Conservation (phyloP, 2,329 filamentous ascomycete genomes). For the Fusarium marasasianum region DNA sequence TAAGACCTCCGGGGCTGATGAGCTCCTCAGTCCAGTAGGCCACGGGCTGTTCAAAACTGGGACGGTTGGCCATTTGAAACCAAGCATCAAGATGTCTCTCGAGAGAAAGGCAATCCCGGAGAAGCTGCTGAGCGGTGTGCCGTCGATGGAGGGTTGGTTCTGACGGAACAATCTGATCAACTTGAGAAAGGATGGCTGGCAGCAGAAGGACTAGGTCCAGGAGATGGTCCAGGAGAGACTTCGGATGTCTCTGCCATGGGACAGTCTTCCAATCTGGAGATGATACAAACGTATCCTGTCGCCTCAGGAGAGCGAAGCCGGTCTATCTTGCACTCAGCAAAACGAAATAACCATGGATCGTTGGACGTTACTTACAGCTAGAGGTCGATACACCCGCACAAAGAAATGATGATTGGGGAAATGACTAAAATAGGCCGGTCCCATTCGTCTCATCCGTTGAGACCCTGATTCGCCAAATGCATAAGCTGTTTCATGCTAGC, state of each 20-base stretch:
- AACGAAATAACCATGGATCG: background rate
- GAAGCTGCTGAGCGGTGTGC: slow-evolving; percentile 57
- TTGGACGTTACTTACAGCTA: slow-evolving; percentile 55
- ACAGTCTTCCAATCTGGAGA: slow-evolving; percentile 60
- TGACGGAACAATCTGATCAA: slow-evolving; percentile 54
- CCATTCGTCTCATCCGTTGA: slow-evolving; percentile 50
- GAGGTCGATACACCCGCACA: slow-evolving; percentile 62
- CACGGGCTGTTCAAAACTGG: slow-evolving; percentile 43
- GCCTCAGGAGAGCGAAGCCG: slow-evolving; percentile 59
- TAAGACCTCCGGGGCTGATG: slow-evolving; percentile 41
- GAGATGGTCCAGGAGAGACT: slow-evolving; percentile 60
- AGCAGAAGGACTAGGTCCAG: slow-evolving; percentile 61
- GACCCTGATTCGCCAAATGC: slow-evolving; percentile 51
- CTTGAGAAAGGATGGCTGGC: slow-evolving; percentile 57
- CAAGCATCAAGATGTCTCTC: slow-evolving; percentile 60
- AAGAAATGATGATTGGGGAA: slow-evolving; percentile 70
- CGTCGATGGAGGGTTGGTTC: slow-evolving; percentile 54
- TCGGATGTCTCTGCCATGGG: slow-evolving; percentile 63
- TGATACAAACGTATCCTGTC: slow-evolving; percentile 61
- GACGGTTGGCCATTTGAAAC: slow-evolving; percentile 48
- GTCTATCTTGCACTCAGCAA: slow-evolving; percentile 48
- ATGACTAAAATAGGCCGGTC: slow-evolving; percentile 57
- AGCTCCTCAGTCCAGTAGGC: slow-evolving; percentile 54
- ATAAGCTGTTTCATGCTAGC: slow-evolving; percentile 57
- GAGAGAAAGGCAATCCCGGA: slow-evolving; percentile 58